These are phyloP conservation scores for Xylaria sp. DNA, from an alignment of 2,329 filamentous ascomycete species.

Conservation along the genomic window DNA sequence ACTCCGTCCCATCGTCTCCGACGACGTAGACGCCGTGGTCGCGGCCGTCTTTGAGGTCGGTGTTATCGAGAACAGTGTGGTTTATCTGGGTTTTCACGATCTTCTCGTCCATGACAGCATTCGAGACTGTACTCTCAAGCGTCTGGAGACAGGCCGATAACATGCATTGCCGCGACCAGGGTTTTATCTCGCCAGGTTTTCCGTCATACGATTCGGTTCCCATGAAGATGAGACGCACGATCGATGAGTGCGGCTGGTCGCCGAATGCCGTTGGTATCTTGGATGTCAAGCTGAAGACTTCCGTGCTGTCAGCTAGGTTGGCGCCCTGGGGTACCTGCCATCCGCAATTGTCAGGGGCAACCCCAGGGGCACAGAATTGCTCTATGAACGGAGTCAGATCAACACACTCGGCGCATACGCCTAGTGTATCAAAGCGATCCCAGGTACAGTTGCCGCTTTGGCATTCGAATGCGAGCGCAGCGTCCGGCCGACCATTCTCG, in stretches of 20 bases:
- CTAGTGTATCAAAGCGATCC: conserved; percentile 47
- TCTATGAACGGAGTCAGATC: conserved; percentile 48
- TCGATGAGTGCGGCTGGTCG: conserved; percentile 48
- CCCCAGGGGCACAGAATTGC: conserved; percentile 41
- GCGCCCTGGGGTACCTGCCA: conserved; percentile 48
- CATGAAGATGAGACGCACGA: conserved; percentile 51
- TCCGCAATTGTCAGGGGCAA: conserved; percentile 42
- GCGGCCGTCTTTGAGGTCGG: conserved; percentile 30
- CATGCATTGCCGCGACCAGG: conserved; percentile 50
- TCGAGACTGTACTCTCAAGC: conserved; percentile 42
- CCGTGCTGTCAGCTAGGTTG: conserved; percentile 39
- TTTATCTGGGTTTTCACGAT: conserved; percentile 41
- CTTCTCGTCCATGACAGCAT: conserved; percentile 48
- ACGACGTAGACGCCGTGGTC: conserved; percentile 43
- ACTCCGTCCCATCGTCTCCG: conserved; percentile 34
- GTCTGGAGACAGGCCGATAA: conserved; percentile 50
- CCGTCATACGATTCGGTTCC: conserved; percentile 48
- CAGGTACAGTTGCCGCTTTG: conserved; percentile 49
- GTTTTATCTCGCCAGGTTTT: conserved; percentile 40
- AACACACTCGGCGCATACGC: conserved; percentile 46
- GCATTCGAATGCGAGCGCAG: conserved; percentile 46
- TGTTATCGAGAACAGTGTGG: conserved; percentile 45
- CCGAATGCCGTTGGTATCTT: conserved; percentile 44
- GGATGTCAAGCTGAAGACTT: conserved; percentile 52
- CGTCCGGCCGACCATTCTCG: conserved; percentile 47